Base-by-base conservation (phyloP, 129 eudicot species). In the Centella asiatica region DNA sequence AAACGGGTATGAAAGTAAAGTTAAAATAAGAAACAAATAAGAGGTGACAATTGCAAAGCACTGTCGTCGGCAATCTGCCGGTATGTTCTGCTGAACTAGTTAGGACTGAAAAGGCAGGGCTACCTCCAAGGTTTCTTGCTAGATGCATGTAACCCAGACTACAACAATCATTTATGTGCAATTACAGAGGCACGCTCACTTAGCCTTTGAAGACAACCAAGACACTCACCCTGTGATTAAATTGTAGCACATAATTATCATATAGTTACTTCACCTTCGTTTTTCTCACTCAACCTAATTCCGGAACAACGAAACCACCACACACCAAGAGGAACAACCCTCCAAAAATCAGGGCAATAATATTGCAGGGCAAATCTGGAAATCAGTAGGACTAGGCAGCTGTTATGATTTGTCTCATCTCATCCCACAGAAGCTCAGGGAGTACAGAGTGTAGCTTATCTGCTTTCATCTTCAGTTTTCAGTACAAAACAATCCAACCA, bases 41-140 rank as follows among this genome's bases (percentile, higher is more conserved):
- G 10, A 11, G 40, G 22, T 33, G 51, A 19, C 23, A 46, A 28
- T 53, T 53, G 71, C 78, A 44, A 73, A 25, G 44, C 65, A 74
- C 50, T 49, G 65, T 46, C 25, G 37, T 32, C 57, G 51, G 60
- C 31, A n/a, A 61, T 28, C 51, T 44, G 74, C 42, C 67, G 20
- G 60, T 36, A 37, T 36, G 33, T 37, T 49, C 66, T 26, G 31
- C 37, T 68, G 17, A 44, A 64, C 31, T 28, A 55, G 42, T 10
- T 32, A 27, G 31, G 26, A 44, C 39, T 23, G 32, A 60, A 36
- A 28, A 63, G 65, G 64, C 73, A 74, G 58, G 75, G 68, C 72
- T 52, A 57, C 77, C 39, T 66, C 77, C 59, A 67, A 62, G 55
- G 44, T 50, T 66, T 11, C 46, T 69, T 53, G 70, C 64, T 79